Evolutionary conservation across 352 stramenopile genomes (phyloP).

Genomic region (Pilasporangium apinafurcum): DNA sequence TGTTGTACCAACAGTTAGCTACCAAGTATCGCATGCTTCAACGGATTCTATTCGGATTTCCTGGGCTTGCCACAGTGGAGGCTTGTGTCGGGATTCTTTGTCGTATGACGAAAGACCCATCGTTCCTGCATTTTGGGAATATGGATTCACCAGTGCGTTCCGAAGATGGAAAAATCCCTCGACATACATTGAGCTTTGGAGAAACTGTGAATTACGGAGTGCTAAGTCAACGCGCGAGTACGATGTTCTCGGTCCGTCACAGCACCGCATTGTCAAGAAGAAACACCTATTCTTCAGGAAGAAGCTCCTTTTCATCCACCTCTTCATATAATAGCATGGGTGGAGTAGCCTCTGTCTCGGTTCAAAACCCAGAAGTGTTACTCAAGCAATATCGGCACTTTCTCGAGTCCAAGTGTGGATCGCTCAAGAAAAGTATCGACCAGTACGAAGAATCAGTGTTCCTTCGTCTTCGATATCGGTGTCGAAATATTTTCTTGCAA

Average conservation of each 20-base stretch:
- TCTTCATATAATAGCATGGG: slow-evolving; percentile 28
- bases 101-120: slow-evolving; percentile 68
- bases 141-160: slow-evolving; percentile 26
- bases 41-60: slow-evolving; percentile 74
- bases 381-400: slow-evolving; percentile 73
- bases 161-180: slow-evolving; percentile 19
- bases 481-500: slow-evolving; percentile 73
- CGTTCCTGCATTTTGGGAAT: slow-evolving; percentile 52
- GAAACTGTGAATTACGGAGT: slow-evolving; percentile 46
- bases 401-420: slow-evolving; percentile 48
- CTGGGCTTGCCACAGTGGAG: slow-evolving; percentile 61
- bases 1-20: slow-evolving; percentile 60
- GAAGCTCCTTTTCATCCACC: slow-evolving; percentile 24
- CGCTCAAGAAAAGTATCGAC: slow-evolving; percentile 47
- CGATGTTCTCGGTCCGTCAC: slow-evolving; percentile 10
- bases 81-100: slow-evolving; percentile 66
- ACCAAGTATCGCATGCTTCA: slow-evolving; percentile 74
- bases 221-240: slow-evolving; percentile 14
- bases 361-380: slow-evolving; percentile 72
- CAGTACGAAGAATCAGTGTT: slow-evolving; percentile 62
- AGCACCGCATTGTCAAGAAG: slow-evolving; percentile 16
- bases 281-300: slow-evolving; percentile 12
- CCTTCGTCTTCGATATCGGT: slow-evolving; percentile 66
- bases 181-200: slow-evolving; percentile 50
- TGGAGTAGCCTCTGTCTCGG: slow-evolving; percentile 20